Base-by-base conservation (phyloP, 148 eudicot species). In the Heliamphora exappendiculata region DNA sequence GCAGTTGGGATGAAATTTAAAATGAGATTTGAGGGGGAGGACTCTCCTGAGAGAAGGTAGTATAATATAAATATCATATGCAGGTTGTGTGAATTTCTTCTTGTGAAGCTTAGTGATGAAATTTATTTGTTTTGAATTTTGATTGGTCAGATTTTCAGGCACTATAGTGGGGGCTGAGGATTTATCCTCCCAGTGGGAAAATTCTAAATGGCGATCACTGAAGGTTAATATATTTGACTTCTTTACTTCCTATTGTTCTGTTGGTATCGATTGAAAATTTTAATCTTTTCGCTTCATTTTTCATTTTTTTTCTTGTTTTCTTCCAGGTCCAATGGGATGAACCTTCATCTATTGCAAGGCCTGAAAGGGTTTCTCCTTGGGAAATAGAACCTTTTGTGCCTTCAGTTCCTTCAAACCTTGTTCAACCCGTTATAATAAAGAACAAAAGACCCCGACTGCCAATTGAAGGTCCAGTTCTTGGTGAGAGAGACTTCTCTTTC, bases 251-350 rank as follows among this genome's bases (percentile, higher is more conserved):
- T n/a, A n/a, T n/a, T n/a, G n/a, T n/a, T n/a, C n/a, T n/a, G n/a
- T n/a, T n/a, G n/a, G n/a, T n/a, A n/a, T n/a, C n/a, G 20, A 6
- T 65, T 1, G 36, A 36, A 29, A 8, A 45, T 11, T 59, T 74
- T 20, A 1, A 9, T 16, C 14, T 26, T 63, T 68, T 63, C 16
- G 5, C 37, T 29, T 17, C 17, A 12, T 57, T 57, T 26, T 62
- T 74, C 14, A 31, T 13, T n/a, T 17, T 50, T 39, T 60, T 34
- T n/a, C n/a, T n/a, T 9, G 3, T 41, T 20, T 45, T 67, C 62
- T 45, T 64, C 60, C 85, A 95, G 99, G 94, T 95, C 82, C 99
- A 91, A 72, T 95, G 99, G 99, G 99, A 95, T 78, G 99, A 95
- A 72, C 87, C 90, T 57, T 84, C 98, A 59, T 85, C 93, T 39